These are phyloP conservation scores for Triangularia setosa DNA, from an alignment of 2,329 filamentous ascomycete genomes.

Conservation along the genomic window DNA sequence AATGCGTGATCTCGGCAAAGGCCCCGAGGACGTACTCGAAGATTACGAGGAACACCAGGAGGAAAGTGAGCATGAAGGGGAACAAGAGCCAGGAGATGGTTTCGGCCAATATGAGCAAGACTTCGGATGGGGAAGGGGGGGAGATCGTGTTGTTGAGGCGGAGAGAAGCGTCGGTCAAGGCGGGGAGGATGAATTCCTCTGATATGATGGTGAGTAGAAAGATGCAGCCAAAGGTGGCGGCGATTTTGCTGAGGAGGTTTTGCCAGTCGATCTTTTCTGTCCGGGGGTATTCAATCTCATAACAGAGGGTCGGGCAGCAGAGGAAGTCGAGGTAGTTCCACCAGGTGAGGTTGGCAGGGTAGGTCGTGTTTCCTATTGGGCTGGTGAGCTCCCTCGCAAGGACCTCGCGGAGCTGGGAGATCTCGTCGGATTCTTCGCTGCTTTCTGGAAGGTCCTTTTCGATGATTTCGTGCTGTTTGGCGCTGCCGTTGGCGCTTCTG, in stretches of 20 bases:
- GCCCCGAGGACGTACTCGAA: slow-evolving; percentile 96
- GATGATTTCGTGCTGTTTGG: slow-evolving; percentile 18
- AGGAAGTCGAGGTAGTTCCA: slow-evolving; percentile 82
- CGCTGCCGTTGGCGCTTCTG: slow-evolving; percentile 26
- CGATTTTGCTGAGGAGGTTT: slow-evolving; percentile 76
- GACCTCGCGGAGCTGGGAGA: slow-evolving; percentile 74
- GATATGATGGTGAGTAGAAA: slow-evolving; percentile 88
- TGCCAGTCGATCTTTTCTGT: slow-evolving; percentile 71
- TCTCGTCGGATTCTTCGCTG: slow-evolving; percentile 46
- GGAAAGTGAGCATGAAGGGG: slow-evolving; percentile 93
- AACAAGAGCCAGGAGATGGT: slow-evolving; percentile 89
- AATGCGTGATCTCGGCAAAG: slow-evolving; percentile 89
- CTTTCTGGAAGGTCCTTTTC: slow-evolving; percentile 24
- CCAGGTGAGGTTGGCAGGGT: slow-evolving; percentile 81
- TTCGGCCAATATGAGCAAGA: slow-evolving; percentile 76
- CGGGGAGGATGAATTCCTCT: slow-evolving; percentile 92
- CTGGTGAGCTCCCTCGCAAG: slow-evolving; percentile 89
- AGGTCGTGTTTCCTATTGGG: slow-evolving; percentile 82
- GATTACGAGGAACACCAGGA: slow-evolving; percentile 95
- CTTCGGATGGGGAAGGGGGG: slow-evolving; percentile 53
- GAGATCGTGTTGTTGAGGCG: slow-evolving; percentile 43
- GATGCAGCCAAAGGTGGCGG: slow-evolving; percentile 93
- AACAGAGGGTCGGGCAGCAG: slow-evolving; percentile 92
- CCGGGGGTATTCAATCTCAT: slow-evolving; percentile 93
- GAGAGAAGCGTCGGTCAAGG: slow-evolving; percentile 66